Base-by-base conservation (phyloP, 2,329 filamentous ascomycete species). In the Arachnomyces sp. region DNA sequence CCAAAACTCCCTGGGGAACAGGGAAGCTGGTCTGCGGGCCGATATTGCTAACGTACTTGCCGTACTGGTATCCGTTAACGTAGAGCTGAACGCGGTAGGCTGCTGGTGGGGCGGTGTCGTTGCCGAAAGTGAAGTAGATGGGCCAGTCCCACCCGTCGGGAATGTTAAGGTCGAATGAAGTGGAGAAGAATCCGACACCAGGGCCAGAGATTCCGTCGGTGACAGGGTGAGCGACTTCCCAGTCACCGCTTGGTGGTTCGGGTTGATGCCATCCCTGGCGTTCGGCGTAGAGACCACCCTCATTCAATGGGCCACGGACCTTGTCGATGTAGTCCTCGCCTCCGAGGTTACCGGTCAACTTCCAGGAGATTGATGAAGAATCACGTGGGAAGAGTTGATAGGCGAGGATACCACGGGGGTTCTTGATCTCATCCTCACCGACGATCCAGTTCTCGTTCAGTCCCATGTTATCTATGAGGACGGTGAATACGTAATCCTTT, bases 61-160 rank as follows among this genome's bases (percentile, higher is more conserved):
- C 78, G 47, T 80, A 87, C 57, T 88, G 83, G 60, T 80, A 88
- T 1, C 84, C 84, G 51, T 88, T 88, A 33, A 88, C 78, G 52
- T 75, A 88, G 5, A 88, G 61, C 50, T 82, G 73, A 1, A 70
- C 77, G 13, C 83, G 69, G 46, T 82, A 84, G 4, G 64, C 57
- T 8, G 44, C 21, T 75, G 81, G 31, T 74, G 75, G 0, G 72
- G 75, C 15, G 67, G 63, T 67, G 84, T 84, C 49, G 37, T 64
- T 63, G 1, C 50, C 53, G 44, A 78, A 74, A 1, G 62, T 62
- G 51, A 79, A 75, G 21, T 65, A 68, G 11, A 78, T 52, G 1
- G 75, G 74, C 16, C 78, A 68, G 48, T 79, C 75, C 56, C 72
- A 78, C 11, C 71, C 74, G 1, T 49, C 33, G 0, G 74, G 72